Conservation (phyloP, 495 filamentous ascomycete genomes). For the Cercophora newfieldiana region DNA sequence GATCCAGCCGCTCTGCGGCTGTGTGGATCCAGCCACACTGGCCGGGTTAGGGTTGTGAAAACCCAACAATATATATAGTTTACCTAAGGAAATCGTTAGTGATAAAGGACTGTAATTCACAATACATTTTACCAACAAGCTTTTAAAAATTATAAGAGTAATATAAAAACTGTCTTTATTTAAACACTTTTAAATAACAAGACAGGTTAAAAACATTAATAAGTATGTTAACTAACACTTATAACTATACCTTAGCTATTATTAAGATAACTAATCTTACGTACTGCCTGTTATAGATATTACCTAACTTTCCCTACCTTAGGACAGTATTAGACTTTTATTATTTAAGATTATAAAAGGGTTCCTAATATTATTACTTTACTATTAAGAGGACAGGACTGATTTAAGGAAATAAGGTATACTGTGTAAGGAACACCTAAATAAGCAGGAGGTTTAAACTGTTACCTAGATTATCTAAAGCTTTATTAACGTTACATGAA, state of each 20-base stretch:
- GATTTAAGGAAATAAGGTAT: too few species aligned
- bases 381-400: background rate
- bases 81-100: background rate
- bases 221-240: background rate
- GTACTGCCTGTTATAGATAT: too few species aligned
- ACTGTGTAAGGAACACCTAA: too few species aligned
- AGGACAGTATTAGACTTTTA: background rate
- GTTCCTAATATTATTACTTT: constrained; percentile 2
- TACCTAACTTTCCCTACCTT: background rate
- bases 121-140: background rate
- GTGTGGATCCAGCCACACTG: too few species aligned
- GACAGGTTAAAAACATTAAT: background rate
- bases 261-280: background rate
- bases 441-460: too few species aligned
- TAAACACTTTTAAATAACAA: background rate
- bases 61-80: background rate
- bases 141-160: background rate
- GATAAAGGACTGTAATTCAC: background rate
- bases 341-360: background rate
- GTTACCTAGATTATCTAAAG: background rate
- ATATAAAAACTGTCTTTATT: background rate
- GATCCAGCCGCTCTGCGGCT: too few species aligned
- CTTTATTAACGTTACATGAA: background rate
- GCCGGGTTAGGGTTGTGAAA: too few species aligned
- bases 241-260: background rate